These are phyloP conservation scores for Apocynum venetum DNA, from an alignment of 257 asterid genomes.

Conservation along the genomic window DNA sequence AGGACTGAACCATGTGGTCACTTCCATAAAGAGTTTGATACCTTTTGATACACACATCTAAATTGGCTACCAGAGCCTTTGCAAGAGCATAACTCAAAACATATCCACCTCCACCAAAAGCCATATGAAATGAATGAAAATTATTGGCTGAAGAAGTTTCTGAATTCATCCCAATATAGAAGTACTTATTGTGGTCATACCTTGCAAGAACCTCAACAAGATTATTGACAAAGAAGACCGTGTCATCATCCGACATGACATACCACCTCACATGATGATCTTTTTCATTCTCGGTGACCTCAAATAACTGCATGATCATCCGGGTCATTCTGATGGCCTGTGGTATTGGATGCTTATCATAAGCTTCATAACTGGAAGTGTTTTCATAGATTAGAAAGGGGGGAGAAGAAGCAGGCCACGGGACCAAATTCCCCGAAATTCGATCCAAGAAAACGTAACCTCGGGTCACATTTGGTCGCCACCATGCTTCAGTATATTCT, in stretches of 20 bases:
- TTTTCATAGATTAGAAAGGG: conserved; percentile 27
- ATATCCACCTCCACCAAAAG: conserved; percentile 48
- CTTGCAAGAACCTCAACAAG: conserved; percentile 34
- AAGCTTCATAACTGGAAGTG: conserved; percentile 15
- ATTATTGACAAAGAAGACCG: conserved; percentile 38
- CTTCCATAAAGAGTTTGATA: conserved; percentile 34
- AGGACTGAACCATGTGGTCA: conserved; percentile 38
- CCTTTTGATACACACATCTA: conserved; percentile 35
- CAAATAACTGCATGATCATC: conserved; percentile 28
- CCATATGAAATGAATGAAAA: conserved; percentile 41
- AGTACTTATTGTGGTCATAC: conserved; percentile 34
- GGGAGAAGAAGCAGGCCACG: conserved; percentile 38
- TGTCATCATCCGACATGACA: conserved; percentile 49
- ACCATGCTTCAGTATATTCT: conserved; percentile 40
- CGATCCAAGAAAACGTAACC: conserved; percentile 38
- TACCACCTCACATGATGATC: conserved; percentile 33
- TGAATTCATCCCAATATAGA: conserved; percentile 43
- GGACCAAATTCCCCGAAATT: conserved; percentile 20
- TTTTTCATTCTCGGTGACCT: conserved; percentile 4
- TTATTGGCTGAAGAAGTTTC: conserved; percentile 35
- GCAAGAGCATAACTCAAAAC: conserved; percentile 44
- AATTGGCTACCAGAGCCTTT: conserved; percentile 30
- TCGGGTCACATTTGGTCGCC: conserved; percentile 42
- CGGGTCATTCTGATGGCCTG: conserved; percentile 33
- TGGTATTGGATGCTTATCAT: conserved; percentile 27